Conservation (phyloP, 768 basidiomycete species). For the Lactifluus hygrophoroides region DNA sequence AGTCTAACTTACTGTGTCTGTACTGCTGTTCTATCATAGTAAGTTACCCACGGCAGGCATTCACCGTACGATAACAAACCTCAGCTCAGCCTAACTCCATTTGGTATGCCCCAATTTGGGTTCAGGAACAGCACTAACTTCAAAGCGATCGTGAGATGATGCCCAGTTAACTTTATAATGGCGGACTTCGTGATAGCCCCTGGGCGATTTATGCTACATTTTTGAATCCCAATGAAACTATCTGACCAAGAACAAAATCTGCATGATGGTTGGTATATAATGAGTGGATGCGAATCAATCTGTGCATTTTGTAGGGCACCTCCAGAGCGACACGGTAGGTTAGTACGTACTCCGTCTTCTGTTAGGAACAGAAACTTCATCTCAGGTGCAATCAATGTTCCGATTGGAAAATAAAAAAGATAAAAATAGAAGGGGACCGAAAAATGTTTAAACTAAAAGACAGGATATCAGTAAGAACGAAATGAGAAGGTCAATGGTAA, state of each 20-base stretch:
- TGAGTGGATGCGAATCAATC: neutral
- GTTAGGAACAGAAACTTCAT: neutral
- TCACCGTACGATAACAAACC: no score
- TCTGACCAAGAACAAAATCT: neutral
- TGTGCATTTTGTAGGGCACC: neutral
- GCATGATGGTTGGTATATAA: slow-evolving; percentile 5
- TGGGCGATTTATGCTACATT: neutral
- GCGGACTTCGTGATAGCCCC: neutral
- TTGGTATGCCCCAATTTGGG: neutral
- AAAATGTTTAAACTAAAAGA: neutral
- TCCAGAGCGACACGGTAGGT: neutral
- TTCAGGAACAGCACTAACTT: neutral
- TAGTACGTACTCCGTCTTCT: neutral
- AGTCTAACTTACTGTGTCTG: no score
- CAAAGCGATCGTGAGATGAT: neutral
- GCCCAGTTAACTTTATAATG: no score
- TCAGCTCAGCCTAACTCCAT: no score
- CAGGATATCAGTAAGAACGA: neutral
- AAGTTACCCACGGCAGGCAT: no score
- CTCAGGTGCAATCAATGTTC: neutral
- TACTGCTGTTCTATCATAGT: no score
- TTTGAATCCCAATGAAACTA: neutral
- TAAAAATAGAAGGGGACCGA: neutral
- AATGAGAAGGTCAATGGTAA: neutral
- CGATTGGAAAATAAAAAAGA: neutral